Base-by-base conservation (phyloP, 805 yeast genomes). In the Saccharomycopsis babjevae region DNA sequence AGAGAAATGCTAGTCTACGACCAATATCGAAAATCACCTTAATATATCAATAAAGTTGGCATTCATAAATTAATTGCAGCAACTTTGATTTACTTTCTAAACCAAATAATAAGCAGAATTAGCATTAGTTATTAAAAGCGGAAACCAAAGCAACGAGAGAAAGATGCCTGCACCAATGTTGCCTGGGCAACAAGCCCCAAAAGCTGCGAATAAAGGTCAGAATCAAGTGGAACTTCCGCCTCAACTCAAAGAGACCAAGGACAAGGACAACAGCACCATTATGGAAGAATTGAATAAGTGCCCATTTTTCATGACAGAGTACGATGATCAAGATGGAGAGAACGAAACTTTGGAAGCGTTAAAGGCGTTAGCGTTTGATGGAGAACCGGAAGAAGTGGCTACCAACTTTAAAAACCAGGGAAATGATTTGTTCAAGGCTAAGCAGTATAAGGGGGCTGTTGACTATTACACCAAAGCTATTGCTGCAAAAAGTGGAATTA, bases 241-340 rank as follows among this genome's bases (percentile, higher is more conserved):
- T 2, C 96, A 89, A 70, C 76, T 89, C n/a, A 76, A 86, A 0
- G 85, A 85, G 62, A 73, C 76, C 50, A 73, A 78, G 40, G 78
- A 81, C 60, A 88, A 88, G 68, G 73, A 89, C 1, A 77, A 87
- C 0, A 96, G 88, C 61, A 92, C 91, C 3, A 84, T 91, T 25
- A 77, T 89, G 75, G 74, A 76, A 18, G 96, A 90, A 66, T 74
- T 94, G 68, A 90, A 90, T 70, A 79, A 88, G 68, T 74, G 90
- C 70, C 99, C 99, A 8, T 88, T 94, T 67, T 94, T 94, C 77
- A 94, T 94, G 99, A 91, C 91, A 16, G 80, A 86, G 66, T 74
- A 90, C 18, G 96, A 88, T 67, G 88, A 83, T 36, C 81, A 84
- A 1, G 90, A 88, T 66, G 93, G 91, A 38, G 86, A 84, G 54